These are phyloP conservation scores for Aspergillus flavus DNA, from an alignment of 2,329 filamentous ascomycete species.

Conservation along the genomic window DNA sequence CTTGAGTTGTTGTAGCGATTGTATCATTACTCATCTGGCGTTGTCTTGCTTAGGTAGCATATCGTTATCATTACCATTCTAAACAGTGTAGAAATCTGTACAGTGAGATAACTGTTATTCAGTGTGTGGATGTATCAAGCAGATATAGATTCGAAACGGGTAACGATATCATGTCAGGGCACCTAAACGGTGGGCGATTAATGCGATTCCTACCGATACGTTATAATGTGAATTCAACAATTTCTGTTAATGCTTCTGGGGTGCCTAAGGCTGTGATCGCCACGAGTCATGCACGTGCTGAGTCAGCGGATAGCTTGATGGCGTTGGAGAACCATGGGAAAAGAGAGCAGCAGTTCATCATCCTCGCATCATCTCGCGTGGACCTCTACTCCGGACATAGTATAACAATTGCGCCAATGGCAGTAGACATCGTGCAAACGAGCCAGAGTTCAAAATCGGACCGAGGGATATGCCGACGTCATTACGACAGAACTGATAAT, in stretches of 20 bases:
- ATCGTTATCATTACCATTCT: background rate
- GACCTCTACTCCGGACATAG: background rate
- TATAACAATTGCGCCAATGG: background rate
- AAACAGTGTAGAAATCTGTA: background rate
- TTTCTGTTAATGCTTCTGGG: too few relatives aligned
- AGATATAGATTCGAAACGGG: background rate
- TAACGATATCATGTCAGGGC: too few relatives aligned
- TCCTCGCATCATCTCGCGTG: background rate
- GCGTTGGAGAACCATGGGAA: background rate
- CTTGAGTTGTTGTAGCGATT: background rate
- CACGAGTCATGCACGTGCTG: background rate
- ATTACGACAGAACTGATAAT: background rate
- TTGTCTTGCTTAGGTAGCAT: background rate
- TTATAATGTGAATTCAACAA: background rate
- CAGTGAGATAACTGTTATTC: background rate
- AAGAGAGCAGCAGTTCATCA: background rate
- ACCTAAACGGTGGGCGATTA: too few relatives aligned
- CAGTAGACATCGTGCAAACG: background rate
- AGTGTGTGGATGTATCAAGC: background rate
- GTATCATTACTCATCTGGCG: conserved; percentile 5
- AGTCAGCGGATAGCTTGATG: background rate
- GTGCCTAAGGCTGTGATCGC: background rate
- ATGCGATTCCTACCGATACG: background rate
- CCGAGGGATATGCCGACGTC: background rate
- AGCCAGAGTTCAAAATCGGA: background rate